Conservation (phyloP, 345 rosid species). For the Syzygium aromaticum region DNA sequence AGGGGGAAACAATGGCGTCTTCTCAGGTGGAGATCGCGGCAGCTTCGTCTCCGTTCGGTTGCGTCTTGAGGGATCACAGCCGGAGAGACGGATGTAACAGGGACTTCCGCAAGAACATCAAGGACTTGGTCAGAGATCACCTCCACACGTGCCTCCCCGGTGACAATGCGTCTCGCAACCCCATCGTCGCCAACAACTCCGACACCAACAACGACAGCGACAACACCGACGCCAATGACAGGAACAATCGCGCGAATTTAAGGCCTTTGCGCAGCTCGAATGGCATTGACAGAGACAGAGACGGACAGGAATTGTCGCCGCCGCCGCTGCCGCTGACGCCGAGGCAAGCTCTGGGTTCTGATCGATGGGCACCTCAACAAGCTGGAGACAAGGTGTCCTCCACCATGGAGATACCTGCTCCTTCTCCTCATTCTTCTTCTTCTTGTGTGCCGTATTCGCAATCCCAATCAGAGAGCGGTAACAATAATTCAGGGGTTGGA, state of each 20-base stretch:
- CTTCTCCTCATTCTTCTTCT: neutral
- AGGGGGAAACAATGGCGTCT: constrained; percentile 46
- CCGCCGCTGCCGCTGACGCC: neutral
- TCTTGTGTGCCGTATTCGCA: neutral
- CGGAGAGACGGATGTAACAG: constrained; percentile 21
- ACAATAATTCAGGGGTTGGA: neutral
- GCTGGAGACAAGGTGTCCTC: constrained; percentile 26
- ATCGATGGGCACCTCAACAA: constrained; percentile 37
- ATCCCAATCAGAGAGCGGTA: neutral
- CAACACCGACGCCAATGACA: neutral
- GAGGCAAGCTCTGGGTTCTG: constrained; percentile 17
- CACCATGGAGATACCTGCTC: constrained; percentile 9
- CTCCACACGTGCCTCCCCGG: constrained; percentile 25
- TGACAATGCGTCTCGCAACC: neutral
- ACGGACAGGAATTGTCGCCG: neutral
- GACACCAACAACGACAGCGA: neutral
- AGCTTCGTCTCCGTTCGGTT: constrained; percentile 40
- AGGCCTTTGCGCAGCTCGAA: neutral
- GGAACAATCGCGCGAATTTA: neutral
- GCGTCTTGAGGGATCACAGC: constrained; percentile 49
- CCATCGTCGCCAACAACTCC: neutral
- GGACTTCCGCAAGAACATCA: neutral
- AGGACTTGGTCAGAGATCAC: constrained; percentile 53
- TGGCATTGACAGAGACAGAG: neutral
- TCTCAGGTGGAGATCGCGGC: constrained; percentile 58